Evolutionary conservation across 345 rosid species (phyloP).

Genomic region (Corchorus capsularis): DNA sequence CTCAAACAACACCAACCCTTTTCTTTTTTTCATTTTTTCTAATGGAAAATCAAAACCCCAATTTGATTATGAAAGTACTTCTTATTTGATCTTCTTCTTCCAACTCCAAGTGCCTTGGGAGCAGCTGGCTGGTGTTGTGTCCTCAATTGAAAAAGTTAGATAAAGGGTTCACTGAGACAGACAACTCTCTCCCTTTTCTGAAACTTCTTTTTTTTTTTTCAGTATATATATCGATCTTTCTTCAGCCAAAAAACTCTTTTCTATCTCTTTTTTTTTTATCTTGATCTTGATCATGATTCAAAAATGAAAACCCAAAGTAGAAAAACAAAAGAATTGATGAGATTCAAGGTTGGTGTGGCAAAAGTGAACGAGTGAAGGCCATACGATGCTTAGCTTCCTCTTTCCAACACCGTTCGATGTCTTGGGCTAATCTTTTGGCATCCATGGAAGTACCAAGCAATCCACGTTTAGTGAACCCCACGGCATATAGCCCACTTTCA

Average conservation of each 20-base stretch:
- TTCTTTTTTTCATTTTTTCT: not conserved
- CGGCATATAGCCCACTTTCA: slow-evolving; percentile 80
- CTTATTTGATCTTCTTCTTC: slow-evolving; percentile 7
- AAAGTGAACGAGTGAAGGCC: slow-evolving; percentile 22
- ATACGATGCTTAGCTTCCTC: slow-evolving; percentile 35
- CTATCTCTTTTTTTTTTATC: not conserved
- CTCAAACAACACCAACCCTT: slow-evolving; percentile 3
- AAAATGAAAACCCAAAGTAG: not conserved
- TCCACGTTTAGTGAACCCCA: slow-evolving; percentile 91
- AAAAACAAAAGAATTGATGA: not conserved
- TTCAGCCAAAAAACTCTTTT: slow-evolving; percentile 3
- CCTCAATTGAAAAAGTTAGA: not conserved
- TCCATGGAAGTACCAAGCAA: slow-evolving; percentile 80
- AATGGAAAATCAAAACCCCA: no score
- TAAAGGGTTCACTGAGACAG: slow-evolving; percentile 13
- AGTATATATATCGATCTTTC: not conserved
- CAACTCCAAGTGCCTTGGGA: slow-evolving; percentile 15
- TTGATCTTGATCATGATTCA: no score
- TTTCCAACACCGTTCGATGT: slow-evolving; percentile 52
- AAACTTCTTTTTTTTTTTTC: not conserved
- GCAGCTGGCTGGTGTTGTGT: slow-evolving; percentile 11
- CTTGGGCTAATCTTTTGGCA: slow-evolving; percentile 76
- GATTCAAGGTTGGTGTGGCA: slow-evolving; percentile 18
- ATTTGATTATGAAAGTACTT: not conserved
- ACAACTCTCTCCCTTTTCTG: not conserved